phyloP scores from a whole-genome alignment of 2,329 filamentous ascomycete species.

The Verticillium albo-atrum region DNA sequence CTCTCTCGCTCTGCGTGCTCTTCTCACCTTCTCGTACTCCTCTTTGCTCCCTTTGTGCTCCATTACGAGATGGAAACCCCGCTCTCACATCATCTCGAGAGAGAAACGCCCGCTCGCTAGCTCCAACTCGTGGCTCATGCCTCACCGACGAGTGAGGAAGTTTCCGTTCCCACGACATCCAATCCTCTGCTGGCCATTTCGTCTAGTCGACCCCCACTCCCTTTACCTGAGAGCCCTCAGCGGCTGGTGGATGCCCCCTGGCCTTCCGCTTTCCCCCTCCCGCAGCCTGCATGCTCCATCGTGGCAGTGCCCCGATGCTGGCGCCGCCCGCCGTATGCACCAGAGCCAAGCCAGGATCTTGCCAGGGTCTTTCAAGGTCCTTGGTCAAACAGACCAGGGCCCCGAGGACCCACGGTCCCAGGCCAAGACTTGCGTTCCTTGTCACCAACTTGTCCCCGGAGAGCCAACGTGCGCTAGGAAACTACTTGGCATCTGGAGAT shows the following conservation, averaged over 20 bases:
- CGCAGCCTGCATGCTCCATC: not conserved
- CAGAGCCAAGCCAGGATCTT: too few relatives aligned
- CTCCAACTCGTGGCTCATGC: not conserved
- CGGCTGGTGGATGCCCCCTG: too few relatives aligned
- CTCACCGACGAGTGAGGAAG: not conserved
- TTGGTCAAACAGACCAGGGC: not conserved
- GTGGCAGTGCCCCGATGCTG: conserved; percentile 1
- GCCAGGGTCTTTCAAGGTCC: too few relatives aligned
- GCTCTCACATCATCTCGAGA: not conserved
- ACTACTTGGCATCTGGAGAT: conserved; percentile 13
- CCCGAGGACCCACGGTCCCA: not conserved
- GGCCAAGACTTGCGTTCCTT: conserved; percentile 12
- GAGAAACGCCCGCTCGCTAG: not conserved
- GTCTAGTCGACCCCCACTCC: not conserved
- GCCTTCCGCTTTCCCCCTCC: not conserved
- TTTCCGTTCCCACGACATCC: not conserved
- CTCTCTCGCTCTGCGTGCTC: not conserved
- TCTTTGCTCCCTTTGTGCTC: not conserved
- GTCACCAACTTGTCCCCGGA: conserved; percentile 10
- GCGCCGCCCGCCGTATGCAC: not conserved
- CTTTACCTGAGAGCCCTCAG: too few relatives aligned
- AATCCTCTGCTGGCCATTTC: not conserved
- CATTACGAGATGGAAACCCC: not conserved
- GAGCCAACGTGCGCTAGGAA: conserved; percentile 9
- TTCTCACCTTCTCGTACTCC: not conserved